A percentile compares a stretch with the other conserved stretches of the same genome.
Conservation (phyloP, 2,329 filamentous ascomycete genomes). For the Colletotrichum sidae region DNA sequence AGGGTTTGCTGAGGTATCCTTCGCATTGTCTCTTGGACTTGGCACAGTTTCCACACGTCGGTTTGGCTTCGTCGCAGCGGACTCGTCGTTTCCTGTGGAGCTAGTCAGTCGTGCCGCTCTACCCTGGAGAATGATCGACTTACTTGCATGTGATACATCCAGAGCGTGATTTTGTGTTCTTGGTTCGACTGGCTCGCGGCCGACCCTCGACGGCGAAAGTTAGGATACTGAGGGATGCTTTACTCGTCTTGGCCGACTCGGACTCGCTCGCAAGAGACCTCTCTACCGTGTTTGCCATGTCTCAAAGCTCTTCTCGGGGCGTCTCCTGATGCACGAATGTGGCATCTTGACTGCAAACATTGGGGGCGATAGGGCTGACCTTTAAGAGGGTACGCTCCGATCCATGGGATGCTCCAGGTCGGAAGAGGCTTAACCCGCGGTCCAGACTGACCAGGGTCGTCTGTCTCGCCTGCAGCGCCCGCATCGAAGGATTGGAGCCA, state of each 20-base stretch:
- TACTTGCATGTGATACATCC: slow-evolving; percentile 34
- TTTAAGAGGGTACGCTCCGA: neutral
- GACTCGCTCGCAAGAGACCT: rapidly evolving
- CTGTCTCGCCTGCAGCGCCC: too few relatives aligned
- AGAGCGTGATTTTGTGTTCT: slow-evolving; percentile 13
- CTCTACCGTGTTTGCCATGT: neutral
- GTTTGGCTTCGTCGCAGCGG: slow-evolving; percentile 27
- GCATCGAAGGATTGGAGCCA: neutral
- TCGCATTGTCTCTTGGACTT: slow-evolving; percentile 25
- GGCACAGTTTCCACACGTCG: slow-evolving; percentile 14
- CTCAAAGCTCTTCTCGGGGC: neutral
- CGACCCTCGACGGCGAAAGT: slow-evolving; percentile 9
- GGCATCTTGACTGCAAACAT: too few relatives aligned
- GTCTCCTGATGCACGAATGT: neutral
- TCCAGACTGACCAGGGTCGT: neutral
- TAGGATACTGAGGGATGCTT: neutral
- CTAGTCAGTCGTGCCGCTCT: neutral
- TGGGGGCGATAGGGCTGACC: slow-evolving; percentile 4
- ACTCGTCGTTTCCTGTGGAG: slow-evolving; percentile 9
- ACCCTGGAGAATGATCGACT: neutral
- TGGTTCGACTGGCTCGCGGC: slow-evolving; percentile 5
- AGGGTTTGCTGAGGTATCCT: slow-evolving; percentile 4
- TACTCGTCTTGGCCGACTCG: neutral
- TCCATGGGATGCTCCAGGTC: neutral
- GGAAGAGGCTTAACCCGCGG: slow-evolving; percentile 8